Base-by-base conservation (phyloP, 2,329 filamentous ascomycete species). In the Salinomyces thailandicus region DNA sequence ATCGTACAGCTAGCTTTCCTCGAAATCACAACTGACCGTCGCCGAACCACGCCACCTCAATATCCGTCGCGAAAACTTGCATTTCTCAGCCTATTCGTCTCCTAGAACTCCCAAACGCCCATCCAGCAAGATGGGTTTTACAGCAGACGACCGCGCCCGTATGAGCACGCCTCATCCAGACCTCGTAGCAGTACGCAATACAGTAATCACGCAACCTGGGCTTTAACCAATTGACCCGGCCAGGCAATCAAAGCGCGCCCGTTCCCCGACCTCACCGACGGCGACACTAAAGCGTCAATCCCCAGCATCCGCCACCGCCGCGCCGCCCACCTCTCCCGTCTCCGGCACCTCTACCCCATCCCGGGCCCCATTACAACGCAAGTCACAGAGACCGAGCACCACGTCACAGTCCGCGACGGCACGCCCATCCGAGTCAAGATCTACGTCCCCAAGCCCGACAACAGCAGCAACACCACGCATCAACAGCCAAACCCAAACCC, bases 281-380 rank as follows among this genome's bases (percentile, higher is more conserved):
- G 39, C 12, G 24, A 38, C 18, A 11, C 30, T 13, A 30, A 38
- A 14, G 31, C 28, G 7, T 11, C 32, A 9, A 12, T 7, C n/a
- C 17, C 20, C 3, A 24, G 31, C 14, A 33, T 37, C 13, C 40
- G 43, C 5, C 15, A 36, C 11, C 31, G 30, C 19, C 30, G 45
- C 9, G 42, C 43, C 12, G 42, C 31, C 5, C 43, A 49, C 22
- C 40, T 47, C 7, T 31, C 44, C n/a, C 37, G 29, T 15, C 32
- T 45, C 5, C 36, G 44, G 4, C 40, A 46, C 31, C 43, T 50
- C 5, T 48, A 46, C 17, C 43, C 47, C 1, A 48, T 50, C 3
- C 45, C 47, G n/a, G 47, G 45, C 5, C 45, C 47, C 2, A 47
- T 49, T 9, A n/a, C n/a, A n/a, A 43, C 43, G 17, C 40, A 49